Evolutionary conservation across 106 monocot species (phyloP), one percentile per base, ranked within the genome.

Genomic region (Triglochin maritima): DNA sequence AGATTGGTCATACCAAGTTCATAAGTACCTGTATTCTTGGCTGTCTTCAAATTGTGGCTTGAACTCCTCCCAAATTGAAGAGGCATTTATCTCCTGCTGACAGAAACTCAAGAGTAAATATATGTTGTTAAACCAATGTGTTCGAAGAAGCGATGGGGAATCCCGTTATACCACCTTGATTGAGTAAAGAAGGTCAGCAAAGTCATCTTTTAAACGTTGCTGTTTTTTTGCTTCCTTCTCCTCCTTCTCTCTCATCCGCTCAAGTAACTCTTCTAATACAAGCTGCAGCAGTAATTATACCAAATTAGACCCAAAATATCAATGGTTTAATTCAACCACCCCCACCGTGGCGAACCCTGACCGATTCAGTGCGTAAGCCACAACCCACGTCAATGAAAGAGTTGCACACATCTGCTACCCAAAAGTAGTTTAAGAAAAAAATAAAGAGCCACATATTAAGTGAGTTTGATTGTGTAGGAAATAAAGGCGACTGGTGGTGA

Each of bases 151-250:
- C 29, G 29, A 29, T 29, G 29, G 29, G 29, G 29, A 29, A 29
- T 29, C 29, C 29, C 1, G 29, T 12, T 41, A 69, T 8, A 43
- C 48, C 78, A 88, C 96, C 84, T 88, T 98, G 9, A 91, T 79
- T 4, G 86, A 85, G 58, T 86, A 82, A 60, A 98, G 71, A 7
- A 88, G 71, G 71, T 88, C 88, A 47, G 86, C 78, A 57, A 98
- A 98, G 72, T 84, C 71, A 49, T 98, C 90, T 60, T 70, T 84
- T 65, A 86, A 79, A 3, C 87, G 81, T 59, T 84, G 95, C 50
- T 79, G 85, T 57, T 81, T 90, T 79, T 81, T 96, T 44, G 85
- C 83, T 78, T 96, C 95, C 64, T 88, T 98, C 67, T 91, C 88
- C 63, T 91, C 91, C 74, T 88, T 98, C 56, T 98, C 96, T 64